Evolutionary conservation across 306 rosid species (phyloP).

Genomic region (Trichosanthes truncata): DNA sequence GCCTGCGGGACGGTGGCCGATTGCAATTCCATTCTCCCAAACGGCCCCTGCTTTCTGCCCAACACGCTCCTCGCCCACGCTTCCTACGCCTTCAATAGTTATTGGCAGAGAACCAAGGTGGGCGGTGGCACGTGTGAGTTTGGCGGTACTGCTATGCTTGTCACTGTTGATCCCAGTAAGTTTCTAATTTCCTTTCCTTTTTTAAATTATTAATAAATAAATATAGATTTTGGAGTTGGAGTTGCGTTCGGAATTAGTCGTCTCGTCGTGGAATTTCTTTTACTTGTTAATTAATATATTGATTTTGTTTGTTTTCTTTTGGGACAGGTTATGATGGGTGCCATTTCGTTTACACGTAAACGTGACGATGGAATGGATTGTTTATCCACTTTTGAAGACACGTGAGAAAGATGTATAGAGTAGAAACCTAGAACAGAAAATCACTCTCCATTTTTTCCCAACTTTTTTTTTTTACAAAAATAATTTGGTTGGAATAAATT

Average conservation of each 20-base stretch:
- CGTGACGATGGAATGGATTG: neutral
- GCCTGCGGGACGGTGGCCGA: conserved; percentile 91
- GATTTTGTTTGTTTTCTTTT: neutral
- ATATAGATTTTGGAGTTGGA: too few relatives aligned
- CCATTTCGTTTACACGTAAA: conserved; percentile 1
- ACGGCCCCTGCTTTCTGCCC: conserved; percentile 70
- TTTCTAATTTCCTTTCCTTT: neutral
- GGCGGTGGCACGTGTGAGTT: conserved; percentile 75
- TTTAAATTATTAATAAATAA: too few relatives aligned
- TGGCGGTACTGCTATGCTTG: conserved; percentile 86
- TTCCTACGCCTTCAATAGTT: conserved; percentile 83
- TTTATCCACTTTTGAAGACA: neutral
- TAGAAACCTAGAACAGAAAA: neutral
- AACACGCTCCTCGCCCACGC: conserved; percentile 59
- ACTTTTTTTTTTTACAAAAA: neutral
- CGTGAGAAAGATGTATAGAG: neutral
- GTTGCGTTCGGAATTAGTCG: too few relatives aligned
- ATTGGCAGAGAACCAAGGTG: conserved; percentile 67
- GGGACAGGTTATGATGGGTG: conserved; percentile 7
- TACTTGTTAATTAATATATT: neutral
- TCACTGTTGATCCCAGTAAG: conserved; percentile 76
- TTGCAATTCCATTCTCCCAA: conserved; percentile 53
- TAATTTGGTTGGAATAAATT: conserved; percentile 2
- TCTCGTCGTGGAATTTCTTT: neutral
- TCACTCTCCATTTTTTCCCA: neutral